Percentiles rank a stretch among this genome's conserved stretches.
phyloP scores from a whole-genome alignment of 2,329 filamentous ascomycete genomes.

The Aphanoascus verrucosus region DNA sequence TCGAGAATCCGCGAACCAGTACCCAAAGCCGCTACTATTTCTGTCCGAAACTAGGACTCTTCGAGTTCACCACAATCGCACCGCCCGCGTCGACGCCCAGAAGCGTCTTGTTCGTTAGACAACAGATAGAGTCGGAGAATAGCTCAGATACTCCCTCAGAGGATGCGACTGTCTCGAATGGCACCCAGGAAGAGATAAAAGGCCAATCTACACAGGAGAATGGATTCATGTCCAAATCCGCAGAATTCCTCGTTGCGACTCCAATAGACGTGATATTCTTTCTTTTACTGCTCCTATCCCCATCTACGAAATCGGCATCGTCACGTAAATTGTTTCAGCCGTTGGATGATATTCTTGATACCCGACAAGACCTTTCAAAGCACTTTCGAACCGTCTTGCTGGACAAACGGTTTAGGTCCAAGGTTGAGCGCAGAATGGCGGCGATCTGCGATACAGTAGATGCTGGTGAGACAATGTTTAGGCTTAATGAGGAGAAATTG shows the following conservation, averaged over 20 bases:
- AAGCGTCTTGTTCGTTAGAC: slow-evolving; percentile 43
- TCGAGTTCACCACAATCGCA: slow-evolving; percentile 50
- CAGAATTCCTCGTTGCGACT: slow-evolving; percentile 75
- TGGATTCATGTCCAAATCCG: slow-evolving; percentile 52
- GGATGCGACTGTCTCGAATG: not conserved
- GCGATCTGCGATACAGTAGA: slow-evolving; percentile 71
- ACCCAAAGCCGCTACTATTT: slow-evolving; percentile 46
- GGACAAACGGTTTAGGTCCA: slow-evolving; percentile 30
- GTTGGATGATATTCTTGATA: slow-evolving; percentile 41
- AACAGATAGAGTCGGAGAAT: not conserved
- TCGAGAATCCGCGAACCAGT: slow-evolving; percentile 45
- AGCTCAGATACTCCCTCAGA: not conserved
- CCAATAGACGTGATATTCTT: slow-evolving; percentile 77
- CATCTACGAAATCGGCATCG: slow-evolving; percentile 36
- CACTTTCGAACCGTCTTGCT: slow-evolving; percentile 34
- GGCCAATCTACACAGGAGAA: slow-evolving; percentile 5
- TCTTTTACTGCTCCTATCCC: slow-evolving; percentile 58
- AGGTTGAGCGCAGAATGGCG: slow-evolving; percentile 56
- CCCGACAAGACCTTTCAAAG: slow-evolving; percentile 32
- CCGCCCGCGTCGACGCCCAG: slow-evolving; percentile 41
- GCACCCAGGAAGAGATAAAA: slow-evolving; percentile 15
- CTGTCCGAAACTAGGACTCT: slow-evolving; percentile 48
- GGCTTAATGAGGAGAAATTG: slow-evolving; percentile 63
- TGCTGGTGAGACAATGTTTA: slow-evolving; percentile 75
- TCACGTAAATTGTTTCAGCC: slow-evolving; percentile 39